Percentiles rank a stretch among this genome's conserved stretches.
Conservation (phyloP, 2,329 filamentous ascomycete species). For the Raffaelea deltoideospora region DNA sequence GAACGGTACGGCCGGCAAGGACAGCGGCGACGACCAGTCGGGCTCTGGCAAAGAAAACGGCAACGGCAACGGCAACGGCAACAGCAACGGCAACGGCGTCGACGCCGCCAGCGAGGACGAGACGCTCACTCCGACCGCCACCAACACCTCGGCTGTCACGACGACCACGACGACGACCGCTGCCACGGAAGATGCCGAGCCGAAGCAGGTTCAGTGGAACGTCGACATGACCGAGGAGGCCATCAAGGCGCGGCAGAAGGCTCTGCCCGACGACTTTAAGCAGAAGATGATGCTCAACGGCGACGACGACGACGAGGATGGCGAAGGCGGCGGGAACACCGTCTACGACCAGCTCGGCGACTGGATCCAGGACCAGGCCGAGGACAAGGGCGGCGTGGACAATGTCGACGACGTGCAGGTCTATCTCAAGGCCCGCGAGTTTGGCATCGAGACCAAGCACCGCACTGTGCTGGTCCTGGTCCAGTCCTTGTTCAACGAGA, state of each 20-base stretch:
- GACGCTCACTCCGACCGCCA: conserved; percentile 30
- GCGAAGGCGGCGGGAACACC: conserved; percentile 57
- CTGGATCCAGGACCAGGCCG: conserved; percentile 70
- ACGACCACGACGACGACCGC: conserved; percentile 27
- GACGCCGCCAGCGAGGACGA: too few species aligned
- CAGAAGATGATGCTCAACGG: conserved; percentile 67
- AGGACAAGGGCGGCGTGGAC: conserved; percentile 56
- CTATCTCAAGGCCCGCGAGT: conserved; percentile 91
- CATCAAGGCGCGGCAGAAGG: conserved; percentile 83
- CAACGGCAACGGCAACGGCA: conserved; percentile 26
- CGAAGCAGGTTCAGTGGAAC: conserved; percentile 84
- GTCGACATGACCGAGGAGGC: conserved; percentile 94
- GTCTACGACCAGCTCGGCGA: conserved; percentile 82
- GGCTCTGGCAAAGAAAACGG: conserved; percentile 30
- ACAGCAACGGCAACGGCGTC: conserved; percentile 73
- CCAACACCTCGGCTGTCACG: conserved; percentile 43
- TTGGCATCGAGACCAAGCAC: conserved; percentile 90
- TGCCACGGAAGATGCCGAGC: conserved; percentile 25
- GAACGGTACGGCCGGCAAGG: conserved; percentile 45
- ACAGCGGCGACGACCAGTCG: conserved; percentile 44
- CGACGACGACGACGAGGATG: conserved; percentile 69
- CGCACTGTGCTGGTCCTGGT: conserved; percentile 83
- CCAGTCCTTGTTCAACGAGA: conserved; percentile 85
- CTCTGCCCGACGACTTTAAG: conserved; percentile 90
- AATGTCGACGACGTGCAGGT: conserved; percentile 80